Evolutionary conservation across 1,284 basidiomycete species (phyloP).

Genomic region (Rhodotorula sp.): DNA sequence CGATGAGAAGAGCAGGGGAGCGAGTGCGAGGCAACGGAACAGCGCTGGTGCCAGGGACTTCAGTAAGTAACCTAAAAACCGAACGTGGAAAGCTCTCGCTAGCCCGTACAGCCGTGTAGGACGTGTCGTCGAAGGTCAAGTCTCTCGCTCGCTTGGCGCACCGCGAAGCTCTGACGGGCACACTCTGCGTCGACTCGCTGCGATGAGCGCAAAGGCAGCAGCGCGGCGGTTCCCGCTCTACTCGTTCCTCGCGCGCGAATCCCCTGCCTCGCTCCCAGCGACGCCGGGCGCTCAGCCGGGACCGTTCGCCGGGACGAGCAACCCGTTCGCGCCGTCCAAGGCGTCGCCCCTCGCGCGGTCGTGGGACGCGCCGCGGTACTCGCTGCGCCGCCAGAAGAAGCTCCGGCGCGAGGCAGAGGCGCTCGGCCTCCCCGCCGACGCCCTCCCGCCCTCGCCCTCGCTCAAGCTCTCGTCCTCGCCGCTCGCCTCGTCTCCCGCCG

Average conservation of each 20-base stretch:
- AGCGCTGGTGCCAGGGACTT: too few relatives aligned
- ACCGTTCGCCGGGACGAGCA: constrained; percentile 20
- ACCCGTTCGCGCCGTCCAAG: constrained; percentile 38
- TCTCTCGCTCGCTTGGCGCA: background rate
- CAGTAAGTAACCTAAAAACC: too few relatives aligned
- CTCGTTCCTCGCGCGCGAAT: constrained; percentile 38
- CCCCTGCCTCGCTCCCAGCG: constrained; percentile 25
- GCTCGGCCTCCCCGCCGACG: constrained; percentile 12
- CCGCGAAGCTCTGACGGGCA: background rate
- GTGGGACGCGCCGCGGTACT: constrained; percentile 39
- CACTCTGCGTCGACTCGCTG: background rate
- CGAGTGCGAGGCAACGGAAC: too few relatives aligned
- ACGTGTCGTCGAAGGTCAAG: background rate
- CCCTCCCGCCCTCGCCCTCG: constrained; percentile 26
- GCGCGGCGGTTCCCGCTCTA: constrained; percentile 20
- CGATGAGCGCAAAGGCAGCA: constrained; percentile 15
- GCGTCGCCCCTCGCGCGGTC: constrained; percentile 13
- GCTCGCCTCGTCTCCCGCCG: background rate
- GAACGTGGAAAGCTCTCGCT: too few relatives aligned
- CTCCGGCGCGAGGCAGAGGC: constrained; percentile 17
- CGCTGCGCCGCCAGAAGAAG: constrained; percentile 37
- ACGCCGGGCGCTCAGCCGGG: constrained; percentile 10
- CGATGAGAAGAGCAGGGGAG: too few relatives aligned
- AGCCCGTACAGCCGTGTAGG: too few relatives aligned
- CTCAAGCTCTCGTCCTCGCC: background rate